Percentiles rank a stretch among this genome's conserved stretches.
Evolutionary conservation across 495 filamentous ascomycete genomes (phyloP).

Genomic region (Rhypophila decipiens): DNA sequence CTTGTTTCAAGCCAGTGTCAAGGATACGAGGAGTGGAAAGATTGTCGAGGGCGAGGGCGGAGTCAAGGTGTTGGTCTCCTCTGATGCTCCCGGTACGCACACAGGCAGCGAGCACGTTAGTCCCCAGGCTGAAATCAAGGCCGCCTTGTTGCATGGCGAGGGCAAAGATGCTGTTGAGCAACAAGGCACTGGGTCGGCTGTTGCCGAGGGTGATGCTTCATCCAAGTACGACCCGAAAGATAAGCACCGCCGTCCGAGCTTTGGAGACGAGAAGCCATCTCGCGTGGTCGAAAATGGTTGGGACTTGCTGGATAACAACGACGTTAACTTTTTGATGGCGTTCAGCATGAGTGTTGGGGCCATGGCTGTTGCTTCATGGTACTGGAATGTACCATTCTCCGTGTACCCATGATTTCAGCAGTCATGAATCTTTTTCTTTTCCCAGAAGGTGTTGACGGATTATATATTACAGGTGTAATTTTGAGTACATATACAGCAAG

Average conservation of each 20-base stretch:
- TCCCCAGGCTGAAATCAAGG: slow-evolving; percentile 32
- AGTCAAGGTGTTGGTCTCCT: slow-evolving; percentile 55
- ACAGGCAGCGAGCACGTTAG: not conserved
- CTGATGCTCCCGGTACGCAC: slow-evolving; percentile 9
- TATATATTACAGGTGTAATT: too few relatives aligned
- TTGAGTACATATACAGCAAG: too few relatives aligned
- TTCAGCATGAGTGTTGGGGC: slow-evolving; percentile 68
- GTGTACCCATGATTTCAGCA: slow-evolving; percentile 26
- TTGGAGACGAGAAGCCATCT: slow-evolving; percentile 55
- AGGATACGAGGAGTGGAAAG: slow-evolving; percentile 75
- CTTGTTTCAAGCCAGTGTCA: slow-evolving; percentile 77
- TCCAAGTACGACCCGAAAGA: slow-evolving; percentile 35
- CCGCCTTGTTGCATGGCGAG: slow-evolving; percentile 25
- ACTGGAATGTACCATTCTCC: slow-evolving; percentile 43
- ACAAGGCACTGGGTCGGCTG: slow-evolving; percentile 11
- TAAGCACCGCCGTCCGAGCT: slow-evolving; percentile 40
- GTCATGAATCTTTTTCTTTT: too few relatives aligned
- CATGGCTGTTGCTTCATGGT: slow-evolving; percentile 57
- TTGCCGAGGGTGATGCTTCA: slow-evolving; percentile 16
- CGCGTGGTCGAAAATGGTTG: slow-evolving; percentile 64
- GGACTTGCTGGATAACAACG: slow-evolving; percentile 87
- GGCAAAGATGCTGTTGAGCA: slow-evolving; percentile 31
- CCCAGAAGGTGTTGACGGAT: too few relatives aligned
- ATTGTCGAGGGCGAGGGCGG: slow-evolving; percentile 86
- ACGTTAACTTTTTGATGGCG: slow-evolving; percentile 89